Base-by-base conservation (phyloP, 108 stramenopile species). In the Phaeodactylum tricornutum region DNA sequence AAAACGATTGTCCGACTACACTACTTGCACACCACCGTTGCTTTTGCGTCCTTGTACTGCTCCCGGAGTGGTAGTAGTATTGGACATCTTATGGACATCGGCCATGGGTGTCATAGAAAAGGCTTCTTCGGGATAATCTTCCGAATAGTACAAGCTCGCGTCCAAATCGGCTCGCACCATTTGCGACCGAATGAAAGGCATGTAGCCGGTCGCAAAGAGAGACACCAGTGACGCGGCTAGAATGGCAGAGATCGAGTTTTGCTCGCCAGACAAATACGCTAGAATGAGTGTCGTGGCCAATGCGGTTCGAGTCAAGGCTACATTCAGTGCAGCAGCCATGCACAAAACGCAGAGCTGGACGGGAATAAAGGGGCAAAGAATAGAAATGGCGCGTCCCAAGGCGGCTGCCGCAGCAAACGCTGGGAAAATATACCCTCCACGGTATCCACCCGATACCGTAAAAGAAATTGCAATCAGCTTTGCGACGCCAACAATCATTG, bases 391-490 rank as follows among this genome's bases (percentile, higher is more conserved):
- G 20, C 71, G 47, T 14, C 71, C 71, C 49, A 72, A 67, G 8
- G 71, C 65, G 38, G 66, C 65, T 14, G 66, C 71, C 22, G 61
- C 57, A 15, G 71, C 36, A 31, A 72, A 63, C 23, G 67, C 59
- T 0, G 71, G 71, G 46, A 72, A 72, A n/a, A 72, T 72, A 26
- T 59, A 72, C 2, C 71, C 71, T 1, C 71, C 71, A 0, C 71
- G 54, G 33, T 53, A 72, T 14, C 71, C 71, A 22, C 71, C 71
- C 4, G 66, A 61, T 17, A 72, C 71, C 1, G 66, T 63, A 30
- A 66, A 62, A 0, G 71, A 72, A 0, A 72, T 67, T 15, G 66
- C 70, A 31, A 72, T 20, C 33, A 72, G 43, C 44, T 72, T 72
- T 22, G 41, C 55, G 27, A 67, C 40, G 20, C 64, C 71, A 30